Evolutionary conservation across 257 asterid species (phyloP), one percentile per base, ranked within the genome.

Genomic region (Ballota nigra): DNA sequence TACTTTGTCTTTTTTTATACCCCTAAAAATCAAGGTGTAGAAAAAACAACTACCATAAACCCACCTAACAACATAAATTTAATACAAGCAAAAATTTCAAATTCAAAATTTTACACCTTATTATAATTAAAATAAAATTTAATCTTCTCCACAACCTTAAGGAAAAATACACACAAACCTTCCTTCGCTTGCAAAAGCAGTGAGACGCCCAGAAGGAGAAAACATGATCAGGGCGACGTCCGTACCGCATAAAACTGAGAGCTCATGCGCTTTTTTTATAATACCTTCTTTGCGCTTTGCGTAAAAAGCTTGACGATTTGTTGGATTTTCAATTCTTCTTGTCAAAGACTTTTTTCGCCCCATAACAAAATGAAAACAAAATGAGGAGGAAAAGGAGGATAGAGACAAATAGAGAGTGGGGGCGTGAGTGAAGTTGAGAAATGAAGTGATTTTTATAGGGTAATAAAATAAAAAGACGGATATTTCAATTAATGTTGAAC

Each of bases 141-240:
- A 57, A 29, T 10, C 16, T 41, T 41, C 16, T 41, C 1, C 11
- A 36, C n/a, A n/a, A n/a, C n/a, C n/a, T n/a, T n/a, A 7, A 43
- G 18, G 2, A 43, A 43, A 13, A 43, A 40, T 12, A 8, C 47
- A 24, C 4, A 20, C 26, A 2, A 68, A 86, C 97, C 91, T 88
- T 76, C 85, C 89, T 2, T 74, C 80, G 78, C 83, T 82, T 41
- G 97, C 82, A 16, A 78, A 89, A 80, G 77, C 33, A 31, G 87
- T 77, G 69, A 89, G 83, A 18, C 80, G 83, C 20, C 92, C 90
- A 20, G 76, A 66, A 52, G 93, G 97, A 4, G 97, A 85, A 61
- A 88, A 90, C 88, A 90, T 79, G 64, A 90, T 41, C 57, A 90
- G 83, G 63, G 81, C 96, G 3, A 90, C 91, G 31, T 88, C 88